Conservation (phyloP, 106 monocot species). For the Dactylorhiza incarnata region DNA sequence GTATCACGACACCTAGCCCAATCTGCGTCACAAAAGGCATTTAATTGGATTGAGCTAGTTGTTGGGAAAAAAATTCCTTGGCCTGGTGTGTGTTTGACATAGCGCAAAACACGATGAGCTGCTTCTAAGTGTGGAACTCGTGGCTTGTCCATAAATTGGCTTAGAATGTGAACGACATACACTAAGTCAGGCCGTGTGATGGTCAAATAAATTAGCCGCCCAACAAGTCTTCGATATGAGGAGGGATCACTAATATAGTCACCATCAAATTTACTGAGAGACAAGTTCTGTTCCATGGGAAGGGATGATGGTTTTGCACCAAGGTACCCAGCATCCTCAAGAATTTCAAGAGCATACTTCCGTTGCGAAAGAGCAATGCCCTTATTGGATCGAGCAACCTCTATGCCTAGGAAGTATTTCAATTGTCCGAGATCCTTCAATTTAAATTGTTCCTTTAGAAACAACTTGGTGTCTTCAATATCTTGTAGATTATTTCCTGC, state of each 20-base stretch:
- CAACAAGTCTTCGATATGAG: background rate
- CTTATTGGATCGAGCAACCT: background rate
- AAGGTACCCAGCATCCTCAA: background rate
- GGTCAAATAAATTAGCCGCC: background rate
- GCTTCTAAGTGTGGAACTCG: background rate
- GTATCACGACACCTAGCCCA: background rate
- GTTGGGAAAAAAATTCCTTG: background rate
- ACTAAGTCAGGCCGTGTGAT: background rate
- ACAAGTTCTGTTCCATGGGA: background rate
- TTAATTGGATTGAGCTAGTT: background rate
- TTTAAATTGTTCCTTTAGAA: background rate
- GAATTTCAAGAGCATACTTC: slow-evolving; percentile 6
- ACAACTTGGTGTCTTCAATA: background rate
- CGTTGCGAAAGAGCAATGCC: background rate
- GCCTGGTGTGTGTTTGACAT: background rate
- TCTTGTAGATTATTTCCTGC: background rate
- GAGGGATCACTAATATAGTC: background rate
- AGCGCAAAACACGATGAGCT: background rate
- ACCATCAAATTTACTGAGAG: background rate
- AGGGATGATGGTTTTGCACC: background rate
- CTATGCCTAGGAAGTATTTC: slow-evolving; percentile 9
- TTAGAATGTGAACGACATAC: background rate
- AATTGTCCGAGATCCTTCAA: slow-evolving; percentile 2
- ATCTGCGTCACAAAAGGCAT: slow-evolving; percentile 3
- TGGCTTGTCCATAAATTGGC: slow-evolving; percentile 1